Evolutionary conservation across 495 filamentous ascomycete species (phyloP).

Genomic region (Monascus purpureus): DNA sequence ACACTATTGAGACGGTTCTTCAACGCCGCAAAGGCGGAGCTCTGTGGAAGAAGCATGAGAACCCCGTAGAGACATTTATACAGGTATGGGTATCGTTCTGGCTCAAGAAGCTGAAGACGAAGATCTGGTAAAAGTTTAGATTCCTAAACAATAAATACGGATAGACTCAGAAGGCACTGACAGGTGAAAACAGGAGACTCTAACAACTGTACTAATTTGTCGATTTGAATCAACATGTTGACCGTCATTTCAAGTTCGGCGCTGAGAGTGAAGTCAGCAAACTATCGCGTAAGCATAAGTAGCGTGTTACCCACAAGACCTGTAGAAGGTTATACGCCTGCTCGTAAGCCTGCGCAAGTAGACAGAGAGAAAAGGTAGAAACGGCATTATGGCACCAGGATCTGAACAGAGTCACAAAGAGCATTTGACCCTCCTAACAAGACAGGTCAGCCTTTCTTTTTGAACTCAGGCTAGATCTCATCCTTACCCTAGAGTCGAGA

Average conservation of each 20-base stretch:
- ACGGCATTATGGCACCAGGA: constrained; percentile 99
- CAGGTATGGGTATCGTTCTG: constrained; percentile 86
- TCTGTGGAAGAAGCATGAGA: constrained; percentile 95
- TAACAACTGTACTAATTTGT: constrained; percentile 94
- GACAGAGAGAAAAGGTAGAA: constrained; percentile 88
- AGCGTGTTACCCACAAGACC: constrained; percentile 57
- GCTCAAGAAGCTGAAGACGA: constrained; percentile 92
- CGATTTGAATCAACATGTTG: constrained; percentile 96
- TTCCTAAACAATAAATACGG: not conserved
- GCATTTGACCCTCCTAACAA: constrained; percentile 74
- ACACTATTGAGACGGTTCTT: constrained; percentile 97
- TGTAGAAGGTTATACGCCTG: constrained; percentile 94
- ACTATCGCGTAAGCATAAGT: not conserved
- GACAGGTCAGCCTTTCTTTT: constrained; percentile 5
- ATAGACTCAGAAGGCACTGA: constrained; percentile 18
- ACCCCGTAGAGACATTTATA: constrained; percentile 98
- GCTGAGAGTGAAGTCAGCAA: constrained; percentile 38
- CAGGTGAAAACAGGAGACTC: constrained; percentile 98
- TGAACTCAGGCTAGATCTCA: not conserved
- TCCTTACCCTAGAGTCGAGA: constrained; percentile 62
- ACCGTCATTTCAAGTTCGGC: constrained; percentile 98
- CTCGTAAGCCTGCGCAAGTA: constrained; percentile 96
- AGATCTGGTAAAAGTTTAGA: constrained; percentile 45
- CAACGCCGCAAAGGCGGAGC: constrained; percentile 87
- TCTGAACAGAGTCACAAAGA: constrained; percentile 87